phyloP scores from a whole-genome alignment of 495 filamentous ascomycete species.

The Aspergillus conjunctus region DNA sequence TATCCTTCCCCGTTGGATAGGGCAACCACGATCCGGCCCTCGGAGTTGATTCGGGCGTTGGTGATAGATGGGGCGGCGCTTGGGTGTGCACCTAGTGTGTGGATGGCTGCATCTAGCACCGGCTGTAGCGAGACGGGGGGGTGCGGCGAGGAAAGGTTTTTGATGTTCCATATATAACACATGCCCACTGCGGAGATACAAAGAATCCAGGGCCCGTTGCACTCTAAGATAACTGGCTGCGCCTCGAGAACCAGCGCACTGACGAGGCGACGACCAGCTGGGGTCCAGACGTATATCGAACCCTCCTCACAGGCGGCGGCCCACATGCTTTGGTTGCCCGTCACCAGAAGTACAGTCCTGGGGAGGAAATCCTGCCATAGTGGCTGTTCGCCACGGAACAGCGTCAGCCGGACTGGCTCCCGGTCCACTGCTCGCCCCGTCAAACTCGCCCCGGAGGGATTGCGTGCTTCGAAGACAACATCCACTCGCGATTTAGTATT shows the following conservation, averaged over 20 bases:
- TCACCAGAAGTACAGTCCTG: conserved; percentile 76
- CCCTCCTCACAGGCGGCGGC: conserved; percentile 91
- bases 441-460: conserved; percentile 60
- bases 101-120: conserved; percentile 82
- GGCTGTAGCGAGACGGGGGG: conserved; percentile 90
- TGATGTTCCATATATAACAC: conserved; percentile 92
- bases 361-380: conserved; percentile 96
- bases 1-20: conserved; percentile 93
- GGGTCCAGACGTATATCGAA: conserved; percentile 90
- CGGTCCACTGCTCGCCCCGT: conserved; percentile 61
- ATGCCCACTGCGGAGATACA: conserved; percentile 86
- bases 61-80: conserved; percentile 78
- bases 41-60: conserved; percentile 85
- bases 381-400: conserved; percentile 77
- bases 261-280: conserved; percentile 82
- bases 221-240: conserved; percentile 91
- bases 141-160: conserved; percentile 79
- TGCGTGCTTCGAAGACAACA: conserved; percentile 72
- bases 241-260: conserved; percentile 86
- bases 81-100: conserved; percentile 66
- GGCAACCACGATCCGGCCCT: conserved; percentile 79
- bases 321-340: conserved; percentile 90
- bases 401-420: conserved; percentile 80
- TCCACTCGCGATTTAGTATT: conserved; percentile 59
- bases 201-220: conserved; percentile 83